A percentile compares a stretch with the other conserved stretches of the same genome.
These are phyloP conservation scores for Rhizomucor miehei DNA, from an alignment of 371 early-diverging fungal species.

Conservation along the genomic window DNA sequence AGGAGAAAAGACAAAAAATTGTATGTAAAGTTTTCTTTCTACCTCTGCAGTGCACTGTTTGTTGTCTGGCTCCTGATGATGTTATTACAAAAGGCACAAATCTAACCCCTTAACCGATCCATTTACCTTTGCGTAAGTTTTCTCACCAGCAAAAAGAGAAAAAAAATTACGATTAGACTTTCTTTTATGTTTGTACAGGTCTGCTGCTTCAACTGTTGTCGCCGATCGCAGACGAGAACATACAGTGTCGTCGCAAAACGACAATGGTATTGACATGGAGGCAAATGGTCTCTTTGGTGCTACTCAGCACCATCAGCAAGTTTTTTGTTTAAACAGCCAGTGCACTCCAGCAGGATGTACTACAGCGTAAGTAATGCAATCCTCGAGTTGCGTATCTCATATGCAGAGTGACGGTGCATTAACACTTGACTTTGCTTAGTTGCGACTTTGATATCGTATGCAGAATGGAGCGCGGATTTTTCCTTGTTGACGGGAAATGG, in stretches of 20 bases:
- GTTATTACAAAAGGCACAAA: too few relatives aligned
- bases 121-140: too few relatives aligned
- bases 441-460: slow-evolving; percentile 28
- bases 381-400: too few relatives aligned
- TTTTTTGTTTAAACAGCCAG: too few relatives aligned
- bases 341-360: too few relatives aligned
- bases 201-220: too few relatives aligned
- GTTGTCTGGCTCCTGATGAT: too few relatives aligned
- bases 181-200: too few relatives aligned
- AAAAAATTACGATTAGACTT: too few relatives aligned
- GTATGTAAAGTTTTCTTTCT: not conserved
- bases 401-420: too few relatives aligned
- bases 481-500: slow-evolving; percentile 70
- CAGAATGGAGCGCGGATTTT: slow-evolving; percentile 69
- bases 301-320: slow-evolving; percentile 4
- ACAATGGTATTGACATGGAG: not conserved
- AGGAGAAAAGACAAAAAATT: not conserved
- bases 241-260: not conserved
- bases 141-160: not conserved
- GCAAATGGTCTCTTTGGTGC: slow-evolving; percentile 14
- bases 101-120: too few relatives aligned
- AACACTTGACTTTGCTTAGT: slow-evolving; percentile 3
- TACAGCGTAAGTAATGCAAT: too few relatives aligned
- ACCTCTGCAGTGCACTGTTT: not conserved
- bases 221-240: slow-evolving; percentile 3